Base-by-base conservation (phyloP, 208 protist species). In the Crithidia fasciculata region DNA sequence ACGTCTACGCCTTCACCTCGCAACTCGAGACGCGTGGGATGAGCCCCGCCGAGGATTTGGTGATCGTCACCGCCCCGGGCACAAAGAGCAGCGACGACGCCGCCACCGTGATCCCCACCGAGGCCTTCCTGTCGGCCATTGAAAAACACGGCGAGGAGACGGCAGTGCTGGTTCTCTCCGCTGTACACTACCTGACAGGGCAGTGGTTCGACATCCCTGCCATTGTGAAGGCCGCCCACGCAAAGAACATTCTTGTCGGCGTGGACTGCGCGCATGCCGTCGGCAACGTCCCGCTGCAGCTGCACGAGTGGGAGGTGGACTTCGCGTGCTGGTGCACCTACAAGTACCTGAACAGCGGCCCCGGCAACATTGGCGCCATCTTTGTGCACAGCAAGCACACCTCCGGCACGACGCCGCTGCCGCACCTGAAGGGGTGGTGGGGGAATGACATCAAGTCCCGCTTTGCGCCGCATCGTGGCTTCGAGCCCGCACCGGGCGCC, bases 241-340 rank as follows among this genome's bases (percentile, higher is more conserved):
- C 78, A 4, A 84, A 94, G 44, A 88, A 84, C 63, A 90, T 91
- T 53, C 9, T 96, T 44, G 94, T 98, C 36, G 98, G 98, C 39
- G 89, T 95, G 61, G 97, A 99, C 84, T 92, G 98, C 47, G 90
- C 97, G 15, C 95, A 99, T 73, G 98, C 97, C n/a, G 96, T 89
- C 5, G 97, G 96, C 63, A 98, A 98, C 78, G 90, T 98, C 19
- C 83, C 83, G 41, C 86, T 99, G 41, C 57, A 87, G 61, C 86
- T 99, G 39, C 96, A 99, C 69, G 96, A 98, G 60, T 99, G 98
- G 98, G 82, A 93, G 50, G 94, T 98, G 8, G 98, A 99, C 80
- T 99, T 98, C 85, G 98, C 95, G 6, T 94, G 81, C 79, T 99
- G 96, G 96, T 98, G 96, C 80, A 93, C 90, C n/a, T 98, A 98